Base-by-base conservation (phyloP, 768 basidiomycete species). In the Tulasnella sp. region DNA sequence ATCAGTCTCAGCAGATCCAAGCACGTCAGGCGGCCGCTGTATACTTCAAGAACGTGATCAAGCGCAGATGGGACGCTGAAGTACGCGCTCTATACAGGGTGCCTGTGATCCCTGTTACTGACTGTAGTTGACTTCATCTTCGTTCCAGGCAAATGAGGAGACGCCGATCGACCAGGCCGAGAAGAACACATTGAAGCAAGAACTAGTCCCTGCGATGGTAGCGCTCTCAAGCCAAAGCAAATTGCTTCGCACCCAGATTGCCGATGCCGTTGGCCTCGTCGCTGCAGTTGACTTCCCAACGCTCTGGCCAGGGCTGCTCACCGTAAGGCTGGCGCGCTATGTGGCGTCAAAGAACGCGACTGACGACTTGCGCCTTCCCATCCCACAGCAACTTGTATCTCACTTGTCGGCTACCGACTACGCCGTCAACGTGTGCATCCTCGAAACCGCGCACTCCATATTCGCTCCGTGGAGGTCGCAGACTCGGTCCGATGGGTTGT, bases 371-470 rank as follows among this genome's bases (percentile, higher is more conserved):
- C n/a, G n/a, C n/a, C 62, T 47, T 66, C 63, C 42, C 34, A 26
- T 37, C 29, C 29, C 64, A 40, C 76, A 97, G 95, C 93, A 95
- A 91, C 88, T 99, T 62, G 91, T 96, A 22, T 79, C 81, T 22
- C 94, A 92, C 40, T 85, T 98, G 16, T 94, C 93, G 1, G 81
- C 83, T 4, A 86, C 89, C 2, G 88, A 96, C 76, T 95, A 93
- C 78, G 88, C 89, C 73, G 79, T 92, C 75, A 98, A 97, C 79
- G 83, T 95, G 29, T 92, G 91, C 64, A 92, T 99, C 9, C 85
- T 99, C 59, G 88, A 97, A 78, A 95, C 95, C 0, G 95, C 95
- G 0, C 97, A 98, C 79, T 95, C 94, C 42, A 98, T 99, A 77
- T 98, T 98, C 82, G 86, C 84, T 52, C 90, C 89, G 63, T 99